Evolutionary conservation across 1,139 yeast species (phyloP).

Genomic region (Tardiomyces blankii): DNA sequence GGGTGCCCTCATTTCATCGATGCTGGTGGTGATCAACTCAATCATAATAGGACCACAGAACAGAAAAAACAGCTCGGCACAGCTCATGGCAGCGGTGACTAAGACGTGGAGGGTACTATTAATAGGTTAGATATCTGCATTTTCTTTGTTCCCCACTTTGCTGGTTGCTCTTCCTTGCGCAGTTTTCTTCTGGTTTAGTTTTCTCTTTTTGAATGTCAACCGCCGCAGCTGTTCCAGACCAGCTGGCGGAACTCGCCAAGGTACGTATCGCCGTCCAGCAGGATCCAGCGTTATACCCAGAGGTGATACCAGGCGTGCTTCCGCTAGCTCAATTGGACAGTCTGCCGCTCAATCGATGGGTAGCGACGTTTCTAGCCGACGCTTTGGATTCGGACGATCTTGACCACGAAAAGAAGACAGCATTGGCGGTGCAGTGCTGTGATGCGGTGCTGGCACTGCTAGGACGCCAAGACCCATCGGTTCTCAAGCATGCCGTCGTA

Average conservation of each 20-base stretch:
- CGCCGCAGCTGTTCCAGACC: neutral
- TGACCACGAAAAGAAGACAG: conserved; percentile 16
- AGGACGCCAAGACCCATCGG: conserved; percentile 14
- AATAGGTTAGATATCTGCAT: too few relatives aligned
- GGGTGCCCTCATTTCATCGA: too few relatives aligned
- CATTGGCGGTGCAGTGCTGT: conserved; percentile 22
- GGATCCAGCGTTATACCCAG: conserved; percentile 28
- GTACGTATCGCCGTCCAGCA: conserved; percentile 25
- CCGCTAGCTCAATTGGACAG: conserved; percentile 27
- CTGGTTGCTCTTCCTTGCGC: too few relatives aligned
- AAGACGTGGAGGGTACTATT: too few relatives aligned
- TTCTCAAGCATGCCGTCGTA: conserved; percentile 23
- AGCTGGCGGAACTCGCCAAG: conserved; percentile 23
- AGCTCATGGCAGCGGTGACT: too few relatives aligned
- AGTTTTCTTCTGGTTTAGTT: too few relatives aligned
- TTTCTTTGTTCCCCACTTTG: too few relatives aligned
- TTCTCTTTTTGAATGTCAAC: too few relatives aligned
- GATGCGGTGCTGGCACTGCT: conserved; percentile 22
- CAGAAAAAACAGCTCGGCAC: too few relatives aligned
- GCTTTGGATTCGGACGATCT: conserved; percentile 25
- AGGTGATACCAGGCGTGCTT: conserved; percentile 26
- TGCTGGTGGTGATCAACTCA: too few relatives aligned
- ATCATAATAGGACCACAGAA: too few relatives aligned
- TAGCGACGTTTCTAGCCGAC: conserved; percentile 28
- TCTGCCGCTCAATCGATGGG: conserved; percentile 26